Conservation (phyloP, 2,329 filamentous ascomycete genomes). For the Talaromyces sp. region DNA sequence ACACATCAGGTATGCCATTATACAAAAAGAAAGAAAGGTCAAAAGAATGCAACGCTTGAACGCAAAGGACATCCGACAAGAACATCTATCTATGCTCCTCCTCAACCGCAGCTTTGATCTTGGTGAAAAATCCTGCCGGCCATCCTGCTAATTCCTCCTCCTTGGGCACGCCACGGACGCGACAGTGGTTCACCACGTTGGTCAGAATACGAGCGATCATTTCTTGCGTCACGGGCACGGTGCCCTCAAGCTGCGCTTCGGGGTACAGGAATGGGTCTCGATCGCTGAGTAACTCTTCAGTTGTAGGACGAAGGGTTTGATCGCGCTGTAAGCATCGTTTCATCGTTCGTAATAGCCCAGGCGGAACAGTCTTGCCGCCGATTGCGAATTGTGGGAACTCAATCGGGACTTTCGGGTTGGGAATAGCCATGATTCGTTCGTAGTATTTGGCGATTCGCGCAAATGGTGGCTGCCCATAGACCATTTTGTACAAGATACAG, state of each 20-base stretch:
- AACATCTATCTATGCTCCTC: slow-evolving; percentile 34
- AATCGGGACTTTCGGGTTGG: slow-evolving; percentile 50
- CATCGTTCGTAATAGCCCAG: slow-evolving; percentile 56
- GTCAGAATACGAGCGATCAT: slow-evolving; percentile 59
- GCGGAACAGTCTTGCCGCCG: slow-evolving; percentile 53
- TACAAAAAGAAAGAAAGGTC: slow-evolving; percentile 2
- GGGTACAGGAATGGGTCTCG: slow-evolving; percentile 60
- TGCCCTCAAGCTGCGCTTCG: slow-evolving; percentile 48
- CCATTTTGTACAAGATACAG: slow-evolving; percentile 97
- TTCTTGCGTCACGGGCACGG: slow-evolving; percentile 56
- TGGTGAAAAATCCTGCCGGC: slow-evolving; percentile 50
- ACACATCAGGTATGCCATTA: slow-evolving; percentile 4
- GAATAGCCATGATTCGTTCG: slow-evolving; percentile 65
- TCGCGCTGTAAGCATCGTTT: slow-evolving; percentile 60
- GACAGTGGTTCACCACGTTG: slow-evolving; percentile 60
- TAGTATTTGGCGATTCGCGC: slow-evolving; percentile 87
- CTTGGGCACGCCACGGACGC: slow-evolving; percentile 55
- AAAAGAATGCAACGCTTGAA: slow-evolving; percentile 20
- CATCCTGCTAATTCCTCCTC: slow-evolving; percentile 56
- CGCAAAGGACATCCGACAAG: slow-evolving; percentile 2
- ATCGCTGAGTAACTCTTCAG: slow-evolving; percentile 56
- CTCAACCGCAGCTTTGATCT: slow-evolving; percentile 48
- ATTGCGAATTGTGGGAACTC: slow-evolving; percentile 48
- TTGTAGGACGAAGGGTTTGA: slow-evolving; percentile 55
- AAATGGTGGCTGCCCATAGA: slow-evolving; percentile 94